Evolutionary conservation across 2,329 filamentous ascomycete genomes (phyloP), one percentile per base, ranked within the genome.

Genomic region (Botryotinia globosa): DNA sequence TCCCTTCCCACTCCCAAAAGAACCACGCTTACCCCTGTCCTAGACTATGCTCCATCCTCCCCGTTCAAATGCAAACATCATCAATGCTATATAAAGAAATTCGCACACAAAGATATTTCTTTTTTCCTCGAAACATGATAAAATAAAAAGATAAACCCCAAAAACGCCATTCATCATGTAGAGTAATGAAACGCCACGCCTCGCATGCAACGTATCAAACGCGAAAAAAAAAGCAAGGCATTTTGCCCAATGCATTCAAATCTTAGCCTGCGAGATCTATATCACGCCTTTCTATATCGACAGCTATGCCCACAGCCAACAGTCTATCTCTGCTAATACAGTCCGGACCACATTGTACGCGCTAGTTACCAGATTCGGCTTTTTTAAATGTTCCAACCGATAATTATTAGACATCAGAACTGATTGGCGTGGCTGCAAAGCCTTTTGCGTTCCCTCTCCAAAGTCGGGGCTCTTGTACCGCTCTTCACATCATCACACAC

Each of bases 401-500:
- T 9, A 39, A 16, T 34, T 25, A 59, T 44, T 69, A 42, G 34
- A 32, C 20, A 58, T 69, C 44, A 25, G 32, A 70, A n/a, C 32
- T 51, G 22, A 44, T 48, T 37, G 68, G 66, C 18, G 42, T 8
- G 12, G 9, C 34, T 34, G 39, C 42, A 51, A 51, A 39, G 22
- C 25, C 25, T 32, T 64, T 37, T 32, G 25, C n/a, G 29, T 62
- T 39, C 14, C 22, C 34, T 18, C 6, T 10, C 44, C 63, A 29
- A 65, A 39, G 0, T 39, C n/a, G 10, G 9, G 16, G 3, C 56
- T 37, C 16, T 25, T 20, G 3, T 29, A 48, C 22, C 9, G 37
- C 25, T 2, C 34, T 48, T 76, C 74, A 79, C 78, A 79, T 79
- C 16, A 78, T 70, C 61, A 75, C 64, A 72, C 78, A 79, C 37